These are phyloP conservation scores for Umbelopsis sp. DNA, from an alignment of 192 early-diverging fungal species.

Conservation along the genomic window DNA sequence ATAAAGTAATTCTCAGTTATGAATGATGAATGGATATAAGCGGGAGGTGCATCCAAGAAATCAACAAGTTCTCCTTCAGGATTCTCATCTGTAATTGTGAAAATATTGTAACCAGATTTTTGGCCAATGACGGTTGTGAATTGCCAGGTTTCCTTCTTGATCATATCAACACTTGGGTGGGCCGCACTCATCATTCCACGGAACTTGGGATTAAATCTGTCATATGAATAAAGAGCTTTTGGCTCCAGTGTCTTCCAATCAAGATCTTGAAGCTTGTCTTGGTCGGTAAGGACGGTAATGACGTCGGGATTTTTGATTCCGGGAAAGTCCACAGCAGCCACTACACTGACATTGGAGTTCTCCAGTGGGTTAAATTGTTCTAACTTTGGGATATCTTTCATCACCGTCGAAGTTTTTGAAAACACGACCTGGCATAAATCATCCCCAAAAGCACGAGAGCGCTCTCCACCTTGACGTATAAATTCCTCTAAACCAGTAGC, in stretches of 20 bases:
- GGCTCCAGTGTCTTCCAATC: slow-evolving; percentile 9
- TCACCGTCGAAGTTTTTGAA: background rate
- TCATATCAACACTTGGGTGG: background rate
- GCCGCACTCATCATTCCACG: background rate
- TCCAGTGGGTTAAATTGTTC: background rate
- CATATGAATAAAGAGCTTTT: background rate
- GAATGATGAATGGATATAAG: slow-evolving; percentile 9
- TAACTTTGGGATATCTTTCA: background rate
- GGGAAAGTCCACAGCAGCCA: background rate
- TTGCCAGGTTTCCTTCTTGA: background rate
- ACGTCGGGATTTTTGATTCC: slow-evolving; percentile 1
- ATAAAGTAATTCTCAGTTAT: background rate
- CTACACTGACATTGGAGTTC: background rate
- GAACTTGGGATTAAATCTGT: slow-evolving; percentile 6
- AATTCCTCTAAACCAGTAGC: background rate
- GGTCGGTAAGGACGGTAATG: background rate
- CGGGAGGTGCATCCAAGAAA: background rate
- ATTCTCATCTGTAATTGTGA: background rate
- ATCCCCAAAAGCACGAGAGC: background rate
- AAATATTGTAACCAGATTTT: background rate
- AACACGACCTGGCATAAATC: background rate
- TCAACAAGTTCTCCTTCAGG: slow-evolving; percentile 5
- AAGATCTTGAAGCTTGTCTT: background rate
- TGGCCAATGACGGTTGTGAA: background rate
- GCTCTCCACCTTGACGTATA: background rate